phyloP scores from a whole-genome alignment of 306 rosid species.

The Cicer judaicum region DNA sequence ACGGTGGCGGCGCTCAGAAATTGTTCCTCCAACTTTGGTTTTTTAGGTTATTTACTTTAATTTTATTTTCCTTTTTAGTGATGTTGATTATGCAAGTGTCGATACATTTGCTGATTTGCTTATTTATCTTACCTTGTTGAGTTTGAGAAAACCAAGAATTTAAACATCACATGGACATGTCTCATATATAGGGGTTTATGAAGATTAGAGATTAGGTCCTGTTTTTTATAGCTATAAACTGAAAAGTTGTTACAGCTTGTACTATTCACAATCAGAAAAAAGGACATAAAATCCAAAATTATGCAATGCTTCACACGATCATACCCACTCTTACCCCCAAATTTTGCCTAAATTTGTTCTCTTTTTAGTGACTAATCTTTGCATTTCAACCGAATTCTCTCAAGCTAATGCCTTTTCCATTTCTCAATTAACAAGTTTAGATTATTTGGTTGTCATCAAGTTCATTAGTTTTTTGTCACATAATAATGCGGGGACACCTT shows the following conservation, averaged over 20 bases:
- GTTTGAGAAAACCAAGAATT: slow-evolving; percentile 56
- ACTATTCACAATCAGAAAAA: slow-evolving; percentile 42
- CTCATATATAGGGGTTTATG: slow-evolving; percentile 49
- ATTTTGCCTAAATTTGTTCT: slow-evolving; percentile 23
- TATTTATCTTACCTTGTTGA: slow-evolving; percentile 41
- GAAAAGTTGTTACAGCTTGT: slow-evolving; percentile 46
- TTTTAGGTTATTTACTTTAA: slow-evolving; percentile 12
- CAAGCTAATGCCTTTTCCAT: not conserved
- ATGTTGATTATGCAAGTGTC: slow-evolving; percentile 19
- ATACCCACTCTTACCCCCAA: not conserved
- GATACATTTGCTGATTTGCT: slow-evolving; percentile 12
- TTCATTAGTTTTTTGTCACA: not conserved
- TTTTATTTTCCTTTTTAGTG: slow-evolving; percentile 29
- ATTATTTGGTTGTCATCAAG: not conserved
- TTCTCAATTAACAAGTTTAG: not conserved
- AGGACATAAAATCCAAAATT: not conserved
- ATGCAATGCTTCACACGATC: not conserved
- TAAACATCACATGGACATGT: slow-evolving; percentile 79
- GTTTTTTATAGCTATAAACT: slow-evolving; percentile 46
- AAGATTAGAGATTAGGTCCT: slow-evolving; percentile 38
- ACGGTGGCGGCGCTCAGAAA: slow-evolving; percentile 91
- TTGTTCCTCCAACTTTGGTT: slow-evolving; percentile 71
- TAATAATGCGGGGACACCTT: not conserved
- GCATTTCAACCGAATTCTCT: slow-evolving; percentile 35
- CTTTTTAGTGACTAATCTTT: slow-evolving; percentile 28